Base-by-base conservation (phyloP, 1,284 basidiomycete species). In the Puccinia sorghi region DNA sequence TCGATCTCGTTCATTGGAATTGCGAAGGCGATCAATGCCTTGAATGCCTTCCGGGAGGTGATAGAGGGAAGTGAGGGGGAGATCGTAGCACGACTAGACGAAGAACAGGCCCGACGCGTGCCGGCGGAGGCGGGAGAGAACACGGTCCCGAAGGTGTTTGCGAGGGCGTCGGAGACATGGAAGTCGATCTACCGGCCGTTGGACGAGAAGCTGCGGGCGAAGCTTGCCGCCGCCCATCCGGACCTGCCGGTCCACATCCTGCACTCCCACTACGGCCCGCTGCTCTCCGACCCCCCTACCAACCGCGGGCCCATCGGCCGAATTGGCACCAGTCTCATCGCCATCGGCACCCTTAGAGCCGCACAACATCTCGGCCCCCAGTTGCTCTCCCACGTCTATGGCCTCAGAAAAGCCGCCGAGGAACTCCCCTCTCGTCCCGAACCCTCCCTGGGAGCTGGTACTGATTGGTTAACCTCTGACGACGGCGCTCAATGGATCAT, bases 401-500 rank as follows among this genome's bases (percentile, higher is more conserved):
- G 96, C 22, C 88, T 99, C 82, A 89, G 94, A 81, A 94, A 94
- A 84, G 93, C 93, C 22, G 80, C 81, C 59, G 82, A 82, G 52
- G 80, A 80, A 72, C 63, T 77, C 13, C 86, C 86, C 59, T 86
- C 88, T 78, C 87, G 87, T 37, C 85, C 85, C 15, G 91, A 89
- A 82, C 54, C 54, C 32, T 57, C 52, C 22, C 56, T 72, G 1
- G 71, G 71, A 11, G 11, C 59, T 32, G 94, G 94, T 82, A 80
- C 82, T 66, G 81, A 83, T 43, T 99, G 92, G 91, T 88, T 99
- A 48, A 88, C 90, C 32, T 92, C 89, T 71, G 93, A 97, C 84
- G 92, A 94, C 84, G 96, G 96, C 46, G 90, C 92, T 39, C 89
- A 91, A 85, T 99, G 96, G 96, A 90, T 96, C 54, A 86, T 98